Evolutionary conservation across 176 grass and related monocot genomes (phyloP), one percentile per base, ranked within the genome.

Genomic region (Juncus inflexus): DNA sequence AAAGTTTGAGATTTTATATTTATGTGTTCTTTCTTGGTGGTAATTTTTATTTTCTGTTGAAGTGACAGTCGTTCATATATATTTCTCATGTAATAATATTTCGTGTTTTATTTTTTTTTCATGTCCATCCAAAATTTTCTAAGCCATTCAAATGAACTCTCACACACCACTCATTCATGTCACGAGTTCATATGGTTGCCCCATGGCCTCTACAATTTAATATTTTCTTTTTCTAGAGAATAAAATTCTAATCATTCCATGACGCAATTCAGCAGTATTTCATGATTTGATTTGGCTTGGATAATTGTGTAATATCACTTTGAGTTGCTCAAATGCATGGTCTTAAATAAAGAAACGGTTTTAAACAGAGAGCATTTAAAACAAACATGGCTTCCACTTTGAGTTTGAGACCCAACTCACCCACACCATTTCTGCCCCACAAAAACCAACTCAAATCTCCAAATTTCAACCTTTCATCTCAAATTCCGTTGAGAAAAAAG

Each of bases 321-420:
- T 28, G 19, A 28, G 19, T 28, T 28, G 19, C 1, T 28, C 19
- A 47, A 47, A 47, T 47, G 43, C 6, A 6, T 47, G 43, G 43
- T 47, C 43, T 9, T 47, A 47, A 47, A 47, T 5, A 47, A 47
- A 59, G 15, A 15, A 59, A 59, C 8, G 39, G 35, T 40, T 15
- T 42, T 58, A 54, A 9, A 69, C 52, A 36, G 13, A 56, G 38
- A 52, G 16, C 66, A 39, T 9, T 47, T 6, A 47, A 47, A 47
- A 42, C 12, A 53, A 13, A 35, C 50, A 71, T 71, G 67, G 67
- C 67, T 5, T 58, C 67, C 42, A 59, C 52, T 43, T 71, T 71
- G 52, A 71, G 67, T 58, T 71, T 58, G 15, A 71, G 38, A 9
- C 54, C 52, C 19, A 71, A 71, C 40, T 15, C 52, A 71, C 67